Evolutionary conservation across 1,284 basidiomycete genomes (phyloP), one percentile per base, ranked within the genome.

Genomic region (Prillingera fragicola): DNA sequence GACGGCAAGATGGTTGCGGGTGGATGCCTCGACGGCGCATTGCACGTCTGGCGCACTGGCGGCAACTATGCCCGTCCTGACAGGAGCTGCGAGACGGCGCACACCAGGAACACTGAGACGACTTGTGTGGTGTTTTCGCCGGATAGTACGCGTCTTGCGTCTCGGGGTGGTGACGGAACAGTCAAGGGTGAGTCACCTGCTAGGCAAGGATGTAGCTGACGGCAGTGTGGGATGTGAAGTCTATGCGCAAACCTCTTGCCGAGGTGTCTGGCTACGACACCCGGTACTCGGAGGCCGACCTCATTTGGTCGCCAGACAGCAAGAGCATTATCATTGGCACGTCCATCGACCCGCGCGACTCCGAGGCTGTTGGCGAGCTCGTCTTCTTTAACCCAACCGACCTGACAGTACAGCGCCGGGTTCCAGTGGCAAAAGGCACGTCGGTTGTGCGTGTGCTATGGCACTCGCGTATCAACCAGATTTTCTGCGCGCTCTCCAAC

Each of bases 401-500:
- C 34, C 71, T 95, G 38, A 80, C 81, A 52, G 75, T 83, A 33
- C 62, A 72, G 50, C 52, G 83, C 75, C 48, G 83, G 79, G 69
- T 73, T 73, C 77, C 57, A 50, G 58, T 74, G 80, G 58, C 82
- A 73, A 65, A 82, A 80, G 71, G 84, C 77, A 43, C 46, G 7
- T 87, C 84, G 22, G 89, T 92, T 5, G 85, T 96, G 44, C 85
- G 83, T 57, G 85, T 95, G 1, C 72, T 80, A 23, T 96, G 91
- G 91, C 92, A 95, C 72, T 82, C 87, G n/a, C 87, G 87, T 69
- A 95, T 96, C 74, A 96, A 96, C 73, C 92, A 96, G 78, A 87
- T 96, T 61, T 76, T 95, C 43, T 79, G 84, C 22, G 84, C 88
- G 1, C 76, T 89, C 38, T 86, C 91, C n/a, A 87, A 82, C 54